Evolutionary conservation across 2,329 filamentous ascomycete genomes (phyloP).

Genomic region (Endocalyx cinctus): DNA sequence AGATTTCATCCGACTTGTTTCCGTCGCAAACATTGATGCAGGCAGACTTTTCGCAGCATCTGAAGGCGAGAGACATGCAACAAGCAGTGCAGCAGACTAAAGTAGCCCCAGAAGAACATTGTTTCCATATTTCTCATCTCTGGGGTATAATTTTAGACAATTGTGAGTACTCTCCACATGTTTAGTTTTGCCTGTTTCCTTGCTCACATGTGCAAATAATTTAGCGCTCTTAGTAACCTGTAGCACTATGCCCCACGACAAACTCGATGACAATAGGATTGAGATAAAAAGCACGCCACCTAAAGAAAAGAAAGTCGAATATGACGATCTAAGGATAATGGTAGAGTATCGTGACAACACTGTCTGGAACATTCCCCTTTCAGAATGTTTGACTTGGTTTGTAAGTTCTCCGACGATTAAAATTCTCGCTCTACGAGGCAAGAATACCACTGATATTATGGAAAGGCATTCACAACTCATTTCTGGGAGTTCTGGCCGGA

Average conservation of each 20-base stretch:
- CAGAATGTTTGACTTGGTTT: conserved; percentile 21
- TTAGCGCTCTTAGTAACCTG: conserved; percentile 5
- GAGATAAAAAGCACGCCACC: conserved; percentile 2
- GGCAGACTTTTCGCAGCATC: conserved; percentile 13
- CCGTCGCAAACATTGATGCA: conserved; percentile 18
- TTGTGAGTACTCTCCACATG: conserved; percentile 10
- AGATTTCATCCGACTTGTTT: conserved; percentile 8
- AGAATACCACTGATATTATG: background rate
- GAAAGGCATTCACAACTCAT: conserved; percentile 16
- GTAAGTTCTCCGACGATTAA: conserved; percentile 10
- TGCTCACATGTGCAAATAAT: no score
- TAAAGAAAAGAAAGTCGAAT: conserved; percentile 2
- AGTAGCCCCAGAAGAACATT: conserved; percentile 7
- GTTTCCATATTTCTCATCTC: conserved; percentile 19
- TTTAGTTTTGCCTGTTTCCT: background rate
- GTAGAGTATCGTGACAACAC: conserved; percentile 11
- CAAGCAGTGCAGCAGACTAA: conserved; percentile 15
- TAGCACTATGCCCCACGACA: conserved; percentile 1
- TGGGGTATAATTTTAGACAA: conserved; percentile 23
- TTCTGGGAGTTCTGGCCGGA: conserved; percentile 22
- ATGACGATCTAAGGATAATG: conserved; percentile 12
- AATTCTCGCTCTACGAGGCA: background rate
- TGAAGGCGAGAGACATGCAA: conserved; percentile 14
- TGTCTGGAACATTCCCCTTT: conserved; percentile 17
- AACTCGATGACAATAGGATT: conserved; percentile 1